Evolutionary conservation across 495 filamentous ascomycete species (phyloP), one percentile per base, ranked within the genome.

Genomic region (Penicillium daleae): DNA sequence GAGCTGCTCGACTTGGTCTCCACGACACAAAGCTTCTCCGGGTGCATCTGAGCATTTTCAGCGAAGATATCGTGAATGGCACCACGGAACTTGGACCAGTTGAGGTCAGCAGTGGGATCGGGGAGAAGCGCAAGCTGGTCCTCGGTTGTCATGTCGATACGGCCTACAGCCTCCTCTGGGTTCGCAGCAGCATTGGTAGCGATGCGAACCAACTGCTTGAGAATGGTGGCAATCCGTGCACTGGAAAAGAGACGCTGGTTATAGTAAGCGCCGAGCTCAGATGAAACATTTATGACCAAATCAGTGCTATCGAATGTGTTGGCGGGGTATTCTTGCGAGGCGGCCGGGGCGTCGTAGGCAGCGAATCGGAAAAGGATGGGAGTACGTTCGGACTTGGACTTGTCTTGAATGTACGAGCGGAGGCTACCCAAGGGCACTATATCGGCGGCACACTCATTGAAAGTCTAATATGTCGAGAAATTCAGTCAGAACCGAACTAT

Each of bases 61-160:
- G 80, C 76, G 65, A 95, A 93, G 21, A 90, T 87, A 40, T 92
- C 87, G 58, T 96, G 91, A 56, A 97, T 97, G 15, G 92, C 72
- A 66, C 91, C 93, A 57, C 83, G 80, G 72, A 89, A 97, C 63
- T 84, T 86, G 42, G 88, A 89, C 93, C 93, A 97, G 70, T 95
- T 82, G 52, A 97, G 84, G 69, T 92, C 85, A 9, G 77, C 69
- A 0, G 89, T 92, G 12, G 93, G 92, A 74, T 95, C 88, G 15
- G 92, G 92, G 22, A 91, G 73, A 54, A 83, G 69, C 8, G 66
- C 67, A 19, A 62, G 66, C 56, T 83, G 79, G 27, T 80, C 76
- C 19, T 73, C 70, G 10, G 82, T 83, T 73, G 79, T 78, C 63
- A 83, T 75, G 31, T 82, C 77, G 49, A 84, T 78, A 19, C 74